Evolutionary conservation across 2,329 filamentous ascomycete genomes (phyloP).

Genomic region (Fusarium ramigenum): DNA sequence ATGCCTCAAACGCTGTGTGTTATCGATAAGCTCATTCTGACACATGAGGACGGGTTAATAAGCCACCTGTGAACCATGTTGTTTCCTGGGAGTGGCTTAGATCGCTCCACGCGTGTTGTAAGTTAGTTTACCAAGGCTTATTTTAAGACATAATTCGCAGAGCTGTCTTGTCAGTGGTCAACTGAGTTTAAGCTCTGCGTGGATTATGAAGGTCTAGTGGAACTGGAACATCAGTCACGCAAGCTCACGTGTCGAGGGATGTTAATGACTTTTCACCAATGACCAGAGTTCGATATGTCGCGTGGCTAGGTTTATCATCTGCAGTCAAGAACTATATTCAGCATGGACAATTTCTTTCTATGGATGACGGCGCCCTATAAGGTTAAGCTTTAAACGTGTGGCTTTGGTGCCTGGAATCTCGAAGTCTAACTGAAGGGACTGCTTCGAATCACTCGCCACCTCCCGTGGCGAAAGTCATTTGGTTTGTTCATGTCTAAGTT

Average conservation of each 20-base stretch:
- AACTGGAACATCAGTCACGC: neutral
- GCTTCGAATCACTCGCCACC: neutral
- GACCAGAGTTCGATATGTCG: no score
- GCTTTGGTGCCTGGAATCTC: fast-evolving
- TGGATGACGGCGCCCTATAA: no score
- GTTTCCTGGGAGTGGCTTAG: fast-evolving
- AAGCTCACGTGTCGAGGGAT: neutral
- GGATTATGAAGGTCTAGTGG: no score
- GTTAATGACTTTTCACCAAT: no score
- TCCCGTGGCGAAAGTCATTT: neutral
- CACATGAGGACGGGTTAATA: neutral
- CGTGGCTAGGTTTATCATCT: no score
- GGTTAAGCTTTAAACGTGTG: no score
- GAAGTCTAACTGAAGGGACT: fast-evolving
- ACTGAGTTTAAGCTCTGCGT: fast-evolving
- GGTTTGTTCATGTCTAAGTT: neutral
- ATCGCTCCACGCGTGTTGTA: fast-evolving
- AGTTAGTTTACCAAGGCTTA: neutral
- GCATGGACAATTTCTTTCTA: neutral
- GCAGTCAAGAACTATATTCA: neutral
- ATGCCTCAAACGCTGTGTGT: fast-evolving
- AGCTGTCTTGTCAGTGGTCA: neutral
- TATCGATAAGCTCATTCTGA: neutral
- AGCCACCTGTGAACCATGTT: no score
- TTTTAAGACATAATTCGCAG: neutral